Percentiles rank a stretch among this genome's conserved stretches.
Conservation (phyloP, 2,329 filamentous ascomycete species). For the Parastagonospora nodorum region DNA sequence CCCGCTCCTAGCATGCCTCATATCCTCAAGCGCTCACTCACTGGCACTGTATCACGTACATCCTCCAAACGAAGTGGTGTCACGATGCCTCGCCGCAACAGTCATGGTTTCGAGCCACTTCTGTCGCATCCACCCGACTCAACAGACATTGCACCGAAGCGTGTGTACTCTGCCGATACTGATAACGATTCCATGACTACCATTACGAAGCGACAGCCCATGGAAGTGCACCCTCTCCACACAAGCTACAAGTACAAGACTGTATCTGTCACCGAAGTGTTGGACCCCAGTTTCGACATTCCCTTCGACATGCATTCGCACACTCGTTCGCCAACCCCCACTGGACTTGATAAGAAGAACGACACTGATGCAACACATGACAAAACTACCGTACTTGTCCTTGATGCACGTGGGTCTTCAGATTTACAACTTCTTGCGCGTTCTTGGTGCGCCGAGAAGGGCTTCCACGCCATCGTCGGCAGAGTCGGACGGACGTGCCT, state of each 20-base stretch:
- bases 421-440: conserved; percentile 73
- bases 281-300: conserved; percentile 31
- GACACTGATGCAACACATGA: conserved; percentile 19
- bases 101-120: conserved; percentile 42
- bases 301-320: conserved; percentile 30
- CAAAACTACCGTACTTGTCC: conserved; percentile 44
- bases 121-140: conserved; percentile 42
- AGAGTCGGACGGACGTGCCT: conserved; percentile 71
- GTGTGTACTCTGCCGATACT: conserved; percentile 23
- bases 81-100: conserved; percentile 33
- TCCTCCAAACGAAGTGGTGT: conserved; percentile 39
- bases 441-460: conserved; percentile 74
- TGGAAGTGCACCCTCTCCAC: conserved; percentile 49
- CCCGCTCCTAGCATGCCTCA: conserved; percentile 25
- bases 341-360: conserved; percentile 10
- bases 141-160: conserved; percentile 30
- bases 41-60: conserved; percentile 32
- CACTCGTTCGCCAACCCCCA: conserved; percentile 18
- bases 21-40: conserved; percentile 29
- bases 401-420: conserved; percentile 62
- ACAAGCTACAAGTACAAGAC: conserved; percentile 44
- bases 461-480: conserved; percentile 75
- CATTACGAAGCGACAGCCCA: conserved; percentile 17
- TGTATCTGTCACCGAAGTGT: conserved; percentile 39
- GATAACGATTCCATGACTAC: conserved; percentile 16